Base-by-base conservation (phyloP, 352 stramenopile species). In the Phytophthora tubulina region DNA sequence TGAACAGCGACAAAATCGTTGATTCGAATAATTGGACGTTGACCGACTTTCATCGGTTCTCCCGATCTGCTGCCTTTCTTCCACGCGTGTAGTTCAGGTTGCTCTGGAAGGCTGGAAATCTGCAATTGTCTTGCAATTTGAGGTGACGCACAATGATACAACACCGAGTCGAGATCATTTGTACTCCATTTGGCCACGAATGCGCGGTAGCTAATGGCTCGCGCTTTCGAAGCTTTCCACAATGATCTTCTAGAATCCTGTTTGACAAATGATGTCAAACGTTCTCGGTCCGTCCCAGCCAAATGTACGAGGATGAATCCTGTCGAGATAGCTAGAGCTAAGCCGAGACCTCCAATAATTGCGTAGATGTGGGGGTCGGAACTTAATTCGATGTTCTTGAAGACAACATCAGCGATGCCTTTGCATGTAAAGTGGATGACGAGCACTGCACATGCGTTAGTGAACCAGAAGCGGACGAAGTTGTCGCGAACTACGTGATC, bases 301-400 rank as follows among this genome's bases (percentile, higher is more conserved):
- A 70, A 39, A 30, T 77, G 72, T 3, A 81, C 62, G 0, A 77
- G 38, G 13, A 72, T 17, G 17, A 80, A 84, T 1, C 68, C 58
- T 15, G 59, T 33, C 14, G 73, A 78, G 30, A 81, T 73, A 0
- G 63, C 38, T 21, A 80, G n/a, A 0, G 70, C 62, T 42, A 84
- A 44, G 15, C 61, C 21, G 5, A 80, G 17, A 21, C 73, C 71
- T 38, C 70, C 70, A 7, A 78, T 35, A 31, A 84, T 69, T 7
- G 76, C 76, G 60, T 70, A 81, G 10, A 84, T 55, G 36, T 84
- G 76, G 8, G 76, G 76, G 33, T 84, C 76, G 0, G 67, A 81
- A 11, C 32, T 65, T 35, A 84, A 46, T 30, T 72, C 59, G 0
- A 75, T 36, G 15, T 79, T 75, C 33, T 76, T 32, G 27, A 77